These are phyloP conservation scores for Dorcoceras hygrometricum DNA, from an alignment of 257 asterid species.

Conservation along the genomic window DNA sequence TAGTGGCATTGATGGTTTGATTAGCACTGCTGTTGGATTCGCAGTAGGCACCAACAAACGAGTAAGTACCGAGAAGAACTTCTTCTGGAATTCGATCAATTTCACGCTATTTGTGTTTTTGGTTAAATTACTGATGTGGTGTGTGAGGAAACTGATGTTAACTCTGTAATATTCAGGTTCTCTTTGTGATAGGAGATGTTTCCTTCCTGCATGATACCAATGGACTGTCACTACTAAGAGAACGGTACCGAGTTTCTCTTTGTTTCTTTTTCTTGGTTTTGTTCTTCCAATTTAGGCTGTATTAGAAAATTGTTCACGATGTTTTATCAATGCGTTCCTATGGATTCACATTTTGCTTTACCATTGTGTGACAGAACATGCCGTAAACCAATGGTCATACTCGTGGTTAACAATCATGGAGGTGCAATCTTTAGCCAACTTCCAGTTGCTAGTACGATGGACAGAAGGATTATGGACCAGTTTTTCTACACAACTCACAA, in stretches of 20 bases:
- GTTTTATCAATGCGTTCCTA: constrained; percentile 7
- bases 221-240: constrained; percentile 71
- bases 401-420: constrained; percentile 89
- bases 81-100: background rate
- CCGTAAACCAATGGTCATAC: constrained; percentile 80
- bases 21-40: constrained; percentile 90
- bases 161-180: constrained; percentile 45
- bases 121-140: background rate
- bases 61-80: constrained; percentile 48
- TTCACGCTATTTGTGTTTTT: background rate
- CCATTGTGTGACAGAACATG: constrained; percentile 41
- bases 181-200: constrained; percentile 79
- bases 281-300: constrained; percentile 12
- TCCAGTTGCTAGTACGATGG: constrained; percentile 63
- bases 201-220: constrained; percentile 95
- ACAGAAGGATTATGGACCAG: constrained; percentile 61
- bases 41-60: constrained; percentile 90
- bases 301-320: constrained; percentile 10
- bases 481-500: constrained; percentile 93
- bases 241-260: constrained; percentile 42
- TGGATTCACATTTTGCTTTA: background rate
- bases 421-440: constrained; percentile 98
- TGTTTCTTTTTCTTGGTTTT: background rate
- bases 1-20: constrained; percentile 96
- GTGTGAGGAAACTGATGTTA: background rate